These are phyloP conservation scores for Mrakia frigida DNA, from an alignment of 768 basidiomycete species.

Conservation along the genomic window DNA sequence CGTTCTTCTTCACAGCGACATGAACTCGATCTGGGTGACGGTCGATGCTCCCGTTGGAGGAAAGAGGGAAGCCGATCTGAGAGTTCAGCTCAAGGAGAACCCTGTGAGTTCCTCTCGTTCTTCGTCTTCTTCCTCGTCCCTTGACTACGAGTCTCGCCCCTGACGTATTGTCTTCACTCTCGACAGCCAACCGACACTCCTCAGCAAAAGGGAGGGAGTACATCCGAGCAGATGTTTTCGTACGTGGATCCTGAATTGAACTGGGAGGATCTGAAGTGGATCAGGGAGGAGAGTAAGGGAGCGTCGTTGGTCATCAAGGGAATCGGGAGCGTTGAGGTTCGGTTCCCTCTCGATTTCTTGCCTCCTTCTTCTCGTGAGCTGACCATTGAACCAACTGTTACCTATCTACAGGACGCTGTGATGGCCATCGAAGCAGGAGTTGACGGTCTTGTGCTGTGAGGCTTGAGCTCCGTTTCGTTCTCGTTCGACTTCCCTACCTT, in stretches of 20 bases:
- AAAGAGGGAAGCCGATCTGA: constrained; percentile 14
- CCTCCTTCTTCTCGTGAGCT: neutral
- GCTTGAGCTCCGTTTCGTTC: neutral
- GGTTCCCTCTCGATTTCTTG: neutral
- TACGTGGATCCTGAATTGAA: constrained; percentile 37
- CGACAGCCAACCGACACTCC: constrained; percentile 5
- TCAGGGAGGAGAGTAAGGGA: constrained; percentile 39
- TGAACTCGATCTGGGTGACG: constrained; percentile 14
- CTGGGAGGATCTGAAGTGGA: constrained; percentile 45
- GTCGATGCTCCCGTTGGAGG: constrained; percentile 26
- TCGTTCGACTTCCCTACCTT: neutral
- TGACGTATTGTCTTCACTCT: neutral
- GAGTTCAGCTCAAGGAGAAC: constrained; percentile 11
- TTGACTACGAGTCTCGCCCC: neutral
- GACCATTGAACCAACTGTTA: neutral
- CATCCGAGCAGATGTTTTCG: constrained; percentile 19
- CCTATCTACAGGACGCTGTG: constrained; percentile 37
- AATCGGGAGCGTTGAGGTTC: constrained; percentile 40
- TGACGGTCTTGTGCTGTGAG: constrained; percentile 45
- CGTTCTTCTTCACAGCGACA: neutral
- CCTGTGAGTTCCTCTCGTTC: neutral
- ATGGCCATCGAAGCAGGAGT: constrained; percentile 46
- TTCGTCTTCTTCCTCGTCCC: neutral
- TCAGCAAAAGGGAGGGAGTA: constrained; percentile 25
- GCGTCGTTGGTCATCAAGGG: constrained; percentile 46